Evolutionary conservation across 1,284 basidiomycete genomes (phyloP), one percentile per base, ranked within the genome.

Genomic region (Pholiota adiposa): DNA sequence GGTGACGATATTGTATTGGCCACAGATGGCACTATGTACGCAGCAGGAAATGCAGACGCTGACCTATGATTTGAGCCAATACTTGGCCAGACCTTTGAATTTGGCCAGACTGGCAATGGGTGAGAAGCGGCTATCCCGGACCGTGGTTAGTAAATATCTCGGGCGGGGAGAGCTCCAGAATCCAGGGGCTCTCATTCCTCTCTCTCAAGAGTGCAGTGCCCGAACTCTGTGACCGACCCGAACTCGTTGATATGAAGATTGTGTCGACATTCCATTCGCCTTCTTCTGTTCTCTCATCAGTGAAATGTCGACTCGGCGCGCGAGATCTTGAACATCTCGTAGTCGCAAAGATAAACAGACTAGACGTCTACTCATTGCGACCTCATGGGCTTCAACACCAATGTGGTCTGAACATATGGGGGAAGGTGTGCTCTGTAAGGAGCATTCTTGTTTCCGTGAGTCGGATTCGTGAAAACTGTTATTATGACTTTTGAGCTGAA

Each of bases 191-290:
- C 41, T 19, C 33, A 6, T 16, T 19, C 18, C 19, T 7, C 33
- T 38, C 29, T 18, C 29, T 5, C n/a, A 34, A n/a, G 29, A 11
- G 29, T 5, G 29, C 29, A 31, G 29, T 31, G 29, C 29, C n/a
- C n/a, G n/a, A n/a, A n/a, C n/a, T n/a, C n/a, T n/a, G n/a, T n/a
- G n/a, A n/a, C n/a, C n/a, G n/a, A n/a, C n/a, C n/a, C n/a, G n/a
- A n/a, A n/a, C n/a, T n/a, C n/a, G n/a, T n/a, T n/a, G 36, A 58
- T 23, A 90, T 91, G 89, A 89, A 86, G 72, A 75, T 90, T 60
- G 79, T 90, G 31, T 80, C 85, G 14, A 90, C 89, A 8, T 89
- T 90, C 67, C 85, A 88, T 68, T 78, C 78, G 0, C 79, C 88
- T 1, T 87, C 89, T 0, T 87, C 89, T 0, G 84, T 89, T 38